Evolutionary conservation across 2,329 filamentous ascomycete species (phyloP).

Genomic region (Microdochium nivale): DNA sequence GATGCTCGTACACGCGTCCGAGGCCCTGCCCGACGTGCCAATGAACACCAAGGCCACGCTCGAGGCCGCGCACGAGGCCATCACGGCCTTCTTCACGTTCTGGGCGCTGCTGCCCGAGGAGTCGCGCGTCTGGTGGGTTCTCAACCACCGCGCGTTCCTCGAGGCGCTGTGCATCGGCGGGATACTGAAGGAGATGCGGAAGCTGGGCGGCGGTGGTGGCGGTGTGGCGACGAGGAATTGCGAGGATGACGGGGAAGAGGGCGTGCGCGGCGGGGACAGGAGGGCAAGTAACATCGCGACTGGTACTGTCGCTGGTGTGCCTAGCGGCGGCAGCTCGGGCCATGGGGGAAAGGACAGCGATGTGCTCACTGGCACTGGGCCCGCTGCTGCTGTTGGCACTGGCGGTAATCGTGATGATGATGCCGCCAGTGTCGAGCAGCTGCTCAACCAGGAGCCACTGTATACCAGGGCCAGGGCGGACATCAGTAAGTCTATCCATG

Average conservation of each 20-base stretch:
- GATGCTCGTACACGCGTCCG: conserved; percentile 68
- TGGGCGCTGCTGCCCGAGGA: conserved; percentile 61
- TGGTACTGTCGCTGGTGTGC: no score
- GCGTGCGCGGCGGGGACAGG: no score
- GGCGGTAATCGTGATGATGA: not conserved
- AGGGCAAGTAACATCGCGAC: not conserved
- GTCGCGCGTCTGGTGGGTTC: conserved; percentile 77
- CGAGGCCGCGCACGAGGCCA: conserved; percentile 68
- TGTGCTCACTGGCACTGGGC: not conserved
- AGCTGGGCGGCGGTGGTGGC: conserved; percentile 21
- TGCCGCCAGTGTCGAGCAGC: not conserved
- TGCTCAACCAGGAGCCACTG: conserved; percentile 41
- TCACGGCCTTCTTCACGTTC: conserved; percentile 66
- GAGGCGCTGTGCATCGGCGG: conserved; percentile 63
- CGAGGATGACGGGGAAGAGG: not conserved
- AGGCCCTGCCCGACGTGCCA: conserved; percentile 49
- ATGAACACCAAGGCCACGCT: conserved; percentile 61
- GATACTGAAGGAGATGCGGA: conserved; percentile 43
- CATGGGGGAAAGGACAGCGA: no score
- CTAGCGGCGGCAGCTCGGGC: no score
- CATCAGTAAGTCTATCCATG: conserved; percentile 44
- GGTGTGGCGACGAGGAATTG: conserved; percentile 20
- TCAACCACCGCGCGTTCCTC: conserved; percentile 72
- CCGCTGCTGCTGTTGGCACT: not conserved
- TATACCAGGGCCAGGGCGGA: conserved; percentile 52